Percentiles rank a stretch among this genome's conserved stretches.
Evolutionary conservation across 2,329 filamentous ascomycete genomes (phyloP).

Genomic region (Capronia americana): DNA sequence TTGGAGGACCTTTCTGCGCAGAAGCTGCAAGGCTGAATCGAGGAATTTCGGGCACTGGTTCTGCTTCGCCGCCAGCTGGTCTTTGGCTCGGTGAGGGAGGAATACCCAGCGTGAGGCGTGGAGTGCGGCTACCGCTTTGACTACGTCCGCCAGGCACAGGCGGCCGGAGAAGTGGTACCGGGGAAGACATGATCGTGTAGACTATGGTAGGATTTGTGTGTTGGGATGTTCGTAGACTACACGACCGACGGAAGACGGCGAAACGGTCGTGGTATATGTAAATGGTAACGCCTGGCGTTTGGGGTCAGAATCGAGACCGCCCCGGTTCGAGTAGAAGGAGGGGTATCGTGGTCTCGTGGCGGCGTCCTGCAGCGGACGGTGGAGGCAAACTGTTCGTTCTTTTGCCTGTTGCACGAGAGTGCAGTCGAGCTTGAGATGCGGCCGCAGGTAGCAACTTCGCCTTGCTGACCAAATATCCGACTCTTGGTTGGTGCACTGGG

Average conservation of each 20-base stretch:
- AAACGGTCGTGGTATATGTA: constrained; percentile 4
- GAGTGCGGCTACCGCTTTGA: constrained; percentile 68
- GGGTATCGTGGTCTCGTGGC: constrained; percentile 11
- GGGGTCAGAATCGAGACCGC: background rate
- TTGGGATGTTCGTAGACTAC: background rate
- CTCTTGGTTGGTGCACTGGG: background rate
- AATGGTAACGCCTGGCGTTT: background rate
- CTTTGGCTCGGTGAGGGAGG: constrained; percentile 84
- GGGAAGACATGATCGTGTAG: constrained; percentile 68
- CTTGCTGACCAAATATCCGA: constrained; percentile 14
- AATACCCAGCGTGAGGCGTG: constrained; percentile 85
- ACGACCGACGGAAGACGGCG: background rate
- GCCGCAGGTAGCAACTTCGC: constrained; percentile 5
- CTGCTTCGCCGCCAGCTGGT: constrained; percentile 67
- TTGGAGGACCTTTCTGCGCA: constrained; percentile 61
- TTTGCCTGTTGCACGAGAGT: constrained; percentile 23
- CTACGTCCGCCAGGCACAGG: constrained; percentile 75
- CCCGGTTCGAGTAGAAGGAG: constrained; percentile 1
- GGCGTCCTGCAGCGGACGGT: constrained; percentile 11
- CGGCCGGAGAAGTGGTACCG: constrained; percentile 80
- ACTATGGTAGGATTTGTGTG: background rate
- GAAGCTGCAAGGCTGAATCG: constrained; percentile 44
- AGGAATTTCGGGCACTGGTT: constrained; percentile 47
- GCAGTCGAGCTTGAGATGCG: constrained; percentile 21
- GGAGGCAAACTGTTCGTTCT: constrained; percentile 9